Conservation (phyloP, 805 yeast species). For the Saccharomyces paradoxus region DNA sequence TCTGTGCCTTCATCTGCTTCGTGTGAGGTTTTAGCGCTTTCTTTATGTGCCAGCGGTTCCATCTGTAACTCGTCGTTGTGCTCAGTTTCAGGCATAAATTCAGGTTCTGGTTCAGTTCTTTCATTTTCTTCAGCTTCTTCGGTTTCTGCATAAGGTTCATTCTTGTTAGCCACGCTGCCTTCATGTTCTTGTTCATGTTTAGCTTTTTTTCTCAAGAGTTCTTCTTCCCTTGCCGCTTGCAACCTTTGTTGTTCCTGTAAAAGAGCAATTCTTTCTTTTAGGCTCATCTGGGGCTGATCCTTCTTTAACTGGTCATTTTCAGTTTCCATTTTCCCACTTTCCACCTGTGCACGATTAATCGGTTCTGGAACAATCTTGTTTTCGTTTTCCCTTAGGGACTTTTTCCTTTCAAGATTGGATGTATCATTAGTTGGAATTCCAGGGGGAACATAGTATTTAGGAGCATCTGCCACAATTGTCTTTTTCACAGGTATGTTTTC, state of each 20-base stretch:
- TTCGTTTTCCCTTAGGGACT: not conserved
- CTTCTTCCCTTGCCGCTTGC: conserved; percentile 66
- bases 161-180: conserved; percentile 1
- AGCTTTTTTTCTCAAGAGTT: conserved; percentile 45
- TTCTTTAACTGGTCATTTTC: conserved; percentile 34
- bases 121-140: not conserved
- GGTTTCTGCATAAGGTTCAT: not conserved
- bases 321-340: conserved; percentile 14
- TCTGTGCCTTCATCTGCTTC: not conserved
- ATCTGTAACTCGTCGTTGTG: not conserved
- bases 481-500: conserved; percentile 38
- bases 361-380: conserved; percentile 15
- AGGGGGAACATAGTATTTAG: conserved; percentile 49
- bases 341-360: conserved; percentile 14
- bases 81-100: not conserved
- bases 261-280: conserved; percentile 79
- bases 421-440: conserved; percentile 1
- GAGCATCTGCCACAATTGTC: conserved; percentile 48
- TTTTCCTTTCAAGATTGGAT: conserved; percentile 5
- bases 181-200: conserved; percentile 23
- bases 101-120: not conserved
- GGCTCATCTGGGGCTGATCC: conserved; percentile 66
- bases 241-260: conserved; percentile 75
- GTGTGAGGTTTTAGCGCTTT: not conserved
- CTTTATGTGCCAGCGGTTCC: not conserved